Evolutionary conservation across 805 yeast genomes (phyloP), one percentile per base, ranked within the genome.

Genomic region (Candida adriatica): DNA sequence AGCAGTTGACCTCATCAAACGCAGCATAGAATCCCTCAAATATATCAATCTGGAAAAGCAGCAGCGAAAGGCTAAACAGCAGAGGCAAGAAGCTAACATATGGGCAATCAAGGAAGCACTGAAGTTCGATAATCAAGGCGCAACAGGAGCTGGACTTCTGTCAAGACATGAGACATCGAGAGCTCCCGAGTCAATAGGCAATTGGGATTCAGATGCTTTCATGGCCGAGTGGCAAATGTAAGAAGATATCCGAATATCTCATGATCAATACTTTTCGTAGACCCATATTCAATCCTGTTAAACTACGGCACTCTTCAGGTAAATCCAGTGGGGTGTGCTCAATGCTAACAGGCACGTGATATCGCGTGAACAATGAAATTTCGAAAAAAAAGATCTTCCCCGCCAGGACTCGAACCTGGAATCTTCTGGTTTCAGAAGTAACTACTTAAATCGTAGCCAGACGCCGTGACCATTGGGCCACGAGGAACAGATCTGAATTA

Each of bases 401-500:
- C 55, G 55, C 55, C 55, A 50, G 55, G 55, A 49, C 51, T 50
- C 55, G 55, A 50, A 50, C 55, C 55, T 50, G 55, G 55, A 50
- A 49, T 50, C 55, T 50, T 50, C 55, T 50, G 55, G 55, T 50
- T 46, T 34, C 59, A 43, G 69, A 66, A 38, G 55, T 51, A 42
- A 53, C 67, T 57, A 61, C 64, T 44, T 43, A 51, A 55, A 62
- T 66, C 77, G 77, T 71, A 72, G 77, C 76, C 78, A 70, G 75
- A 72, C 77, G 77, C 77, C 78, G 72, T 71, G 75, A 72, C 78
- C 78, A 72, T 72, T 72, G 75, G 78, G 78, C 77, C 78, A 72
- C 74, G 77, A 72, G 77, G 78, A 72, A 72, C 67, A 62, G 64
- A 51, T 47, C 31, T 23, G 24, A n/a, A n/a, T n/a, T n/a, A n/a